A percentile compares a stretch with the other conserved stretches of the same genome.
Evolutionary conservation across 352 stramenopile species (phyloP).

Genomic region (Halophytophthora batemanensis): DNA sequence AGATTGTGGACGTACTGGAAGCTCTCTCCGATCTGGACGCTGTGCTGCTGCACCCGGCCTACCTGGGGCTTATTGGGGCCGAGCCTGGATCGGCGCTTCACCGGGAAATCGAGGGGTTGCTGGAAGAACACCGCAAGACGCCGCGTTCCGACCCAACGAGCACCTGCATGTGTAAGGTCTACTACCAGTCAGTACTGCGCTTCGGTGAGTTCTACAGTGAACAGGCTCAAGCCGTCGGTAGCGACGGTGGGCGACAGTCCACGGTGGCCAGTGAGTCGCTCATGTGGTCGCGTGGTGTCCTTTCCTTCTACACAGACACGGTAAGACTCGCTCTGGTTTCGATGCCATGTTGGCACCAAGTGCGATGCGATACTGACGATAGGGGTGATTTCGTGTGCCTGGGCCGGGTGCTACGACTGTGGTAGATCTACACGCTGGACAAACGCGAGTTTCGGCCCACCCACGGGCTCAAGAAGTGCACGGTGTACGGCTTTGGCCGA

Average conservation of each 20-base stretch:
- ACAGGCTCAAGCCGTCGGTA: constrained; percentile 28
- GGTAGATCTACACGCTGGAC: constrained; percentile 66
- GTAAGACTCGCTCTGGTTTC: constrained; percentile 8
- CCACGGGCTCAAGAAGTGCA: constrained; percentile 64
- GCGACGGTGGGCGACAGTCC: constrained; percentile 42
- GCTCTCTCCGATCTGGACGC: constrained; percentile 70
- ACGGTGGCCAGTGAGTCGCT: constrained; percentile 74
- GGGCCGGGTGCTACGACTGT: not conserved
- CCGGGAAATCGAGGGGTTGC: constrained; percentile 55
- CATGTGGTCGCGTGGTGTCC: constrained; percentile 62
- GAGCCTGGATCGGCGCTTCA: constrained; percentile 45
- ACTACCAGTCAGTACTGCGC: constrained; percentile 62
- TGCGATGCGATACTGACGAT: no score
- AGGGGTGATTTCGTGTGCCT: no score
- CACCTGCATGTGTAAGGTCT: constrained; percentile 69
- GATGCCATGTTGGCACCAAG: no score
- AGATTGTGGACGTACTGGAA: constrained; percentile 71
- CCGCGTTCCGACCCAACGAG: constrained; percentile 20
- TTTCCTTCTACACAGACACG: constrained; percentile 82
- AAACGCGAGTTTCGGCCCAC: constrained; percentile 72
- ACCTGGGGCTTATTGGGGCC: constrained; percentile 58
- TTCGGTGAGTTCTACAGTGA: constrained; percentile 70
- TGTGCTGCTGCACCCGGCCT: constrained; percentile 54
- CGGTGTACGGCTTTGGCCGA: constrained; percentile 73
- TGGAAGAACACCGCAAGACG: constrained; percentile 44